Evolutionary conservation across 371 early-diverging fungal species (phyloP).

Genomic region (Batrachochytrium dendrobatidis): DNA sequence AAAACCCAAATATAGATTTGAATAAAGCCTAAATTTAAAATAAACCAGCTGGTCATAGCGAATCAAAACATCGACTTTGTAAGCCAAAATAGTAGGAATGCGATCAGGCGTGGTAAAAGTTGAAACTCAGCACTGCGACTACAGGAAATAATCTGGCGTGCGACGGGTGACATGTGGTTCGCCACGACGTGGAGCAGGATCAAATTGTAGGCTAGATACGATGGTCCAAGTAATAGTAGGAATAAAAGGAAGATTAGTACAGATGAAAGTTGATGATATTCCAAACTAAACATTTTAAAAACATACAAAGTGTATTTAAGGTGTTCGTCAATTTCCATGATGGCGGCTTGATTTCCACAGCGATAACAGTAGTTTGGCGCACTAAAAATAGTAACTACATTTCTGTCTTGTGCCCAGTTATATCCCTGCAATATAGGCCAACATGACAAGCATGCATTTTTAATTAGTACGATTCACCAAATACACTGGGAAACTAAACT

Average conservation of each 20-base stretch:
- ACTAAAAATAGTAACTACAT: constrained; percentile 98
- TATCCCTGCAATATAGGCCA: constrained; percentile 56
- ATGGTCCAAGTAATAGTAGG: background rate
- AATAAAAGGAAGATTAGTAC: constrained; percentile 1
- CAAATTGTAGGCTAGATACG: constrained; percentile 84
- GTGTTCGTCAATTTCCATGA: constrained; percentile 82
- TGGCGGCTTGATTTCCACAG: constrained; percentile 72
- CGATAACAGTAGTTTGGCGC: constrained; percentile 74
- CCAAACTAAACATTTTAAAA: background rate
- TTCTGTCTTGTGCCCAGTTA: constrained; percentile 96
- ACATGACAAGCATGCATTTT: too few species aligned
- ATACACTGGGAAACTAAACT: too few species aligned
- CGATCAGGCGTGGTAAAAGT: too few species aligned
- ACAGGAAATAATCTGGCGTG: constrained; percentile 99
- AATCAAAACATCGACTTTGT: too few species aligned
- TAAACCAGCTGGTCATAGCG: too few species aligned
- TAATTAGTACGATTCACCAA: background rate
- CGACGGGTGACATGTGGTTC: constrained; percentile 96
- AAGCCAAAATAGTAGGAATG: too few species aligned
- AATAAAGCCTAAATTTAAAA: too few species aligned
- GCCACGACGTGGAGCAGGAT: constrained; percentile 96
- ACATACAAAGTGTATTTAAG: constrained; percentile 85
- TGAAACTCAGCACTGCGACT: too few species aligned
- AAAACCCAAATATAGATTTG: too few species aligned
- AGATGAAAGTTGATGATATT: constrained; percentile 10